Evolutionary conservation across 1,139 yeast genomes (phyloP).

Genomic region (Spathaspora sp.): DNA sequence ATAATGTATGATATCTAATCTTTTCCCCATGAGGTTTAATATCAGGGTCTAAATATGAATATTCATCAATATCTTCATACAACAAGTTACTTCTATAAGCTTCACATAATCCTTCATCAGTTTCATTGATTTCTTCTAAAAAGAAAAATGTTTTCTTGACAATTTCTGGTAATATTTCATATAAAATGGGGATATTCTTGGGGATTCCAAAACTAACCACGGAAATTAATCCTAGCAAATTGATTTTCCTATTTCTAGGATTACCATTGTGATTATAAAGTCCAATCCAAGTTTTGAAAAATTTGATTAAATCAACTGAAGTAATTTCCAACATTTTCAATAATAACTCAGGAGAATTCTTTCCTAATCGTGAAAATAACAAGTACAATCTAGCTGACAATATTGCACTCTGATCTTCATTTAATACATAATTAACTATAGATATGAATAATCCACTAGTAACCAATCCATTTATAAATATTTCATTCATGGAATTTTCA

Average conservation of each 20-base stretch:
- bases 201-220: conserved; percentile 29
- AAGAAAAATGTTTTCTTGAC: conserved; percentile 57
- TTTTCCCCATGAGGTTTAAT: conserved; percentile 60
- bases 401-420: conserved; percentile 48
- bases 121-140: conserved; percentile 74
- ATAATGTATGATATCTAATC: conserved; percentile 47
- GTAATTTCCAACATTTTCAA: conserved; percentile 34
- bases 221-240: conserved; percentile 57
- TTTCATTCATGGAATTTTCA: conserved; percentile 22
- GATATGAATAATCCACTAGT: conserved; percentile 49
- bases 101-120: conserved; percentile 56
- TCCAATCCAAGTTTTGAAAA: conserved; percentile 35
- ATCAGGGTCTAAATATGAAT: conserved; percentile 44
- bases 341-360: conserved; percentile 43
- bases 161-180: conserved; percentile 29
- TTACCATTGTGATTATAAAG: conserved; percentile 55
- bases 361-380: conserved; percentile 55
- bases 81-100: conserved; percentile 59
- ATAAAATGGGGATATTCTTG: conserved; percentile 16
- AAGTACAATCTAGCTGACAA: conserved; percentile 51
- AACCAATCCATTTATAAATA: conserved; percentile 35
- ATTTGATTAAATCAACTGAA: conserved; percentile 22
- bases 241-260: conserved; percentile 66
- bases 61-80: conserved; percentile 53
- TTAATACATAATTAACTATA: conserved; percentile 43